These are phyloP conservation scores for Chaetomidium leptoderma DNA, from an alignment of 495 filamentous ascomycete genomes.

Conservation along the genomic window DNA sequence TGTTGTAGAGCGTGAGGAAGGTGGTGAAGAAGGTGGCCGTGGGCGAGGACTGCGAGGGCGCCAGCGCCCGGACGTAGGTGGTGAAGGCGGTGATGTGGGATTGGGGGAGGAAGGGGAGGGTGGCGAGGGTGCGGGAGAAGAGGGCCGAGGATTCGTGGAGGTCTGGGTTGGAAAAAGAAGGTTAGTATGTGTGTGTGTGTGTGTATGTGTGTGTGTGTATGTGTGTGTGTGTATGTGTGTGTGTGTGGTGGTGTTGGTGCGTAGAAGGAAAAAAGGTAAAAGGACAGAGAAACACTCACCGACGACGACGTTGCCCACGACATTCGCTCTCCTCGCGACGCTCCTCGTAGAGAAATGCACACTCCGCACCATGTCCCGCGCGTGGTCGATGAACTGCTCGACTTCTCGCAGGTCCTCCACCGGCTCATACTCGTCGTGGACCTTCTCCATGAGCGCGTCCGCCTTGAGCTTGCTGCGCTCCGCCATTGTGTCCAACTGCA, in stretches of 20 bases:
- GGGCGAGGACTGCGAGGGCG: slow-evolving; percentile 69
- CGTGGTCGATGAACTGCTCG: slow-evolving; percentile 85
- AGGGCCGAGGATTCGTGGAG: slow-evolving; percentile 63
- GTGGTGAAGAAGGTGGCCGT: slow-evolving; percentile 66
- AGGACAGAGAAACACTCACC: slow-evolving; percentile 47
- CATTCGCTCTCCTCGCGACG: slow-evolving; percentile 66
- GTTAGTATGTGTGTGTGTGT: slow-evolving; percentile 33
- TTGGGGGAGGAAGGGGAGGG: slow-evolving; percentile 61
- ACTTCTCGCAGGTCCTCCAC: slow-evolving; percentile 85
- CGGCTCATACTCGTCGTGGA: slow-evolving; percentile 81
- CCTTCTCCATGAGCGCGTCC: slow-evolving; percentile 70
- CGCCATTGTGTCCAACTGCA: slow-evolving; percentile 84
- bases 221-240: too few species aligned
- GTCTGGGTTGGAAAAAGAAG: slow-evolving; percentile 41
- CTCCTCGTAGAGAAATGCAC: slow-evolving; percentile 77
- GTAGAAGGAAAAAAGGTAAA: slow-evolving; percentile 21
- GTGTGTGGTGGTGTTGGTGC: too few species aligned
- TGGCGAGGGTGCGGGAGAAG: slow-evolving; percentile 53
- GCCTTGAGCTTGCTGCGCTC: slow-evolving; percentile 85
- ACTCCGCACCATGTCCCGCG: slow-evolving; percentile 78
- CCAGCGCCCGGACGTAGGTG: slow-evolving; percentile 62
- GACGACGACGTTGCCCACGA: slow-evolving; percentile 49
- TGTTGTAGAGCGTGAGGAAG: slow-evolving; percentile 70
- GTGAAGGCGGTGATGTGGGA: slow-evolving; percentile 66
- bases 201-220: too few species aligned